Base-by-base conservation (phyloP, 2,329 filamentous ascomycete species). In the Hypoxylon sp. region DNA sequence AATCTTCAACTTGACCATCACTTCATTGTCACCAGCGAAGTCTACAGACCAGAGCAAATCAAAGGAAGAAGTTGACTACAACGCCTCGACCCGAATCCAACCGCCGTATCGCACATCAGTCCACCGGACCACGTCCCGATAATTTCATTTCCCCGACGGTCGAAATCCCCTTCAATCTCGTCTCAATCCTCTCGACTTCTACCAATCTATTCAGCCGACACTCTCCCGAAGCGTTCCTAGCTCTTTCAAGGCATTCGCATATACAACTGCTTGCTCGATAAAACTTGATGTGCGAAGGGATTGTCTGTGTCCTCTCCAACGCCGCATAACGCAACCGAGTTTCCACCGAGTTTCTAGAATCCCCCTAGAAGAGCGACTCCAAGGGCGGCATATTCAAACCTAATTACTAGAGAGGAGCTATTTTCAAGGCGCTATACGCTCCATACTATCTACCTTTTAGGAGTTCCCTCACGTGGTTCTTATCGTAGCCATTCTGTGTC, bases 141-240 rank as follows among this genome's bases (percentile, higher is more conserved):
- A 58, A 17, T 65, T 51, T 54, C 32, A 13, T 37, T 55, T 51
- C 44, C 32, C 17, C 51, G 21, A 54, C 55, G 11, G 15, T 39
- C 55, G 24, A 55, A 47, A 44, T 11, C 32, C 42, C 29, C 37
- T 42, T 39, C 37, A 7, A 39, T 58, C 31, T 24, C 15, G 46
- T 52, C 32, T 50, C 42, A 44, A 32, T 44, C 47, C 1, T 44
- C 27, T 53, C 48, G 48, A 46, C 7, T 27, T 48, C 53, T 48
- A 44, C 17, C 39, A 17, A n/a, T 44, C 39, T 44, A 2, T 44
- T 44, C 17, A 8, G 39, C 39, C 6, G 17, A 21, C 6, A 19
- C 17, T n/a, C 39, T 21, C 17, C 17, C 17, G 8, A 6, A 44
- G 17, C 17, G 7, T 8, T 21, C 3, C 39, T 19, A 17, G 8